Evolutionary conservation across 2,329 filamentous ascomycete genomes (phyloP).

Genomic region (Cryphonectria naterciae): DNA sequence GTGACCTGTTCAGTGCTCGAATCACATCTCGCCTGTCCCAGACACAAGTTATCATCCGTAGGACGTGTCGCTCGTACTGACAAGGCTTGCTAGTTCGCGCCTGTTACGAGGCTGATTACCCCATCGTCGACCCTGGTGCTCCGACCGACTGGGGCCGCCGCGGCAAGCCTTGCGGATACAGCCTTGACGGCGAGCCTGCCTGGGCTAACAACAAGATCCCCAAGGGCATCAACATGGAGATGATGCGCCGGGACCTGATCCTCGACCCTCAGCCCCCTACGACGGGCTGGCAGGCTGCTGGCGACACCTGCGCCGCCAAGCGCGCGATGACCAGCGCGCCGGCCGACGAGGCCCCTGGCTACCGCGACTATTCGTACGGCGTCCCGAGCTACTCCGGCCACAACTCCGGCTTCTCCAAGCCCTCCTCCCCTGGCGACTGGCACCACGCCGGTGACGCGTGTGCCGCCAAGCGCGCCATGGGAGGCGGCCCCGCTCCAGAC

Average conservation of each 20-base stretch:
- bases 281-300: not conserved
- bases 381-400: not conserved
- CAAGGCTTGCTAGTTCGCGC: not conserved
- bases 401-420: not conserved
- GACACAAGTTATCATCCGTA: not conserved
- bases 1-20: not conserved
- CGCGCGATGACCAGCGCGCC: conserved; percentile 5
- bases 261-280: too few relatives aligned
- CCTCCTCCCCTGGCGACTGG: not conserved
- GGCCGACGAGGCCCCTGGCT: not conserved
- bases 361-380: not conserved
- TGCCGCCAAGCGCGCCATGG: not conserved
- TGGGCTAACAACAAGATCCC: not conserved
- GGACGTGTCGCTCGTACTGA: not conserved
- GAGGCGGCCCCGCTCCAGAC: not conserved
- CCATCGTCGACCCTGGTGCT: conserved; percentile 1
- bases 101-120: conserved; percentile 4
- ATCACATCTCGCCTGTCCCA: not conserved
- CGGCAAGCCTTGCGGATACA: not conserved
- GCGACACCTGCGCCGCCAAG: conserved; percentile 3
- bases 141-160: not conserved
- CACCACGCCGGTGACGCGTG: conserved; percentile 6
- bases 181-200: not conserved
- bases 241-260: not conserved
- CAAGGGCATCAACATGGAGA: conserved; percentile 3